These are phyloP conservation scores for Bromus sterilis DNA, from an alignment of 176 grass and related monocot genomes.

Conservation along the genomic window DNA sequence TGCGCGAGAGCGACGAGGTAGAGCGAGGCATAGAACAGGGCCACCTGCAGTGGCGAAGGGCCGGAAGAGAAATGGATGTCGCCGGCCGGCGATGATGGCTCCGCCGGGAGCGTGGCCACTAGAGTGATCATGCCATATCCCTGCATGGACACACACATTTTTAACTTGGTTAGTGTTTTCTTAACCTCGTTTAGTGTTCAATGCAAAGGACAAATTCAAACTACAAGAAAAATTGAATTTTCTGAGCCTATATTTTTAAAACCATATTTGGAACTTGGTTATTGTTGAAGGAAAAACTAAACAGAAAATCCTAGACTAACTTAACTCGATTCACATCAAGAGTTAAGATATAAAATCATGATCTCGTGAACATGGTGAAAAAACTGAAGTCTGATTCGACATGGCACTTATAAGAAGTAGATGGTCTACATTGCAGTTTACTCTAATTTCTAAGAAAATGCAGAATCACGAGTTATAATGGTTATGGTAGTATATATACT, in stretches of 20 bases:
- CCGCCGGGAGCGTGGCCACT: background rate
- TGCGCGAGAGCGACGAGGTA: background rate
- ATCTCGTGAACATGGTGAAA: background rate
- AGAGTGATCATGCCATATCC: background rate
- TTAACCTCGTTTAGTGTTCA: background rate
- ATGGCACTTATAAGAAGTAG: background rate
- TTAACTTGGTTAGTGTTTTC: background rate
- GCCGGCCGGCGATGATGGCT: background rate
- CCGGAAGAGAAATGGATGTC: background rate
- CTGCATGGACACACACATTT: background rate
- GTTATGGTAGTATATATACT: no score
- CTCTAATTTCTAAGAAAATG: background rate
- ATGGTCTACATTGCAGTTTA: background rate
- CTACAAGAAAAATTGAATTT: background rate
- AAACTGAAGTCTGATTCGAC: background rate
- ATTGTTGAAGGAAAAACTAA: background rate
- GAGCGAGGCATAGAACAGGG: background rate
- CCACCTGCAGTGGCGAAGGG: background rate
- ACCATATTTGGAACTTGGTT: background rate
- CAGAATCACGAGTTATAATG: no score
- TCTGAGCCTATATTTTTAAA: accelerated
- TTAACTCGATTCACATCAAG: background rate
- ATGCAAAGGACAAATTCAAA: background rate
- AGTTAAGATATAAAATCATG: background rate
- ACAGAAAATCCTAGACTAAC: background rate